A percentile compares a stretch with the other conserved stretches of the same genome.
phyloP scores from a whole-genome alignment of 352 stramenopile genomes.

The Globisporangium acanthophoron region DNA sequence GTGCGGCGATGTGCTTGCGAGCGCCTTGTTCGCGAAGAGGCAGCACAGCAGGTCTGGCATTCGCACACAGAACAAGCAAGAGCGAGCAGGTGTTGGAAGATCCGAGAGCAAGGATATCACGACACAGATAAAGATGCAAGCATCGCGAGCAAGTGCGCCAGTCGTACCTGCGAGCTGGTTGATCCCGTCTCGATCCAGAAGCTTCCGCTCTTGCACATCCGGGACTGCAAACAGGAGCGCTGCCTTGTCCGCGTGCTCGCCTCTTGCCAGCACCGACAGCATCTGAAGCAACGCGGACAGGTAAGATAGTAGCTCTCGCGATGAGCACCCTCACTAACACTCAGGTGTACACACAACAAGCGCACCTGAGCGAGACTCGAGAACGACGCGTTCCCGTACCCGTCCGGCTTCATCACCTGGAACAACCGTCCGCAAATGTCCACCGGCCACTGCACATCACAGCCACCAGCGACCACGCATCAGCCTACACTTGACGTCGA shows the following conservation, averaged over 20 bases:
- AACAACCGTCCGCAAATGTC: constrained; percentile 38
- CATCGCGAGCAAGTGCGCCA: background rate
- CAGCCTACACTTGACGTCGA: too few relatives aligned
- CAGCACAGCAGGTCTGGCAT: constrained; percentile 40
- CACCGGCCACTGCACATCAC: constrained; percentile 31
- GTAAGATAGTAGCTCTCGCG: background rate
- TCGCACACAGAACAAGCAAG: background rate
- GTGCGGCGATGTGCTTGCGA: constrained; percentile 8
- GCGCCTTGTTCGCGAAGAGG: constrained; percentile 37
- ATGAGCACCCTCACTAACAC: background rate
- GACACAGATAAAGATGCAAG: too few relatives aligned
- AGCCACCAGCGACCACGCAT: background rate
- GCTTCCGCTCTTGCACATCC: constrained; percentile 21
- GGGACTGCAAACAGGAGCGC: constrained; percentile 43
- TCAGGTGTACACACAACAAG: background rate
- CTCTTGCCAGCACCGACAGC: constrained; percentile 37
- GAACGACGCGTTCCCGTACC: constrained; percentile 60
- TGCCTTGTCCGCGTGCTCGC: constrained; percentile 41
- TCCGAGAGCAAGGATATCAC: too few relatives aligned
- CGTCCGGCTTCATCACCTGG: constrained; percentile 42
- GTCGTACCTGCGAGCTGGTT: constrained; percentile 40
- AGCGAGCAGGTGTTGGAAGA: background rate
- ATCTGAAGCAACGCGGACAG: constrained; percentile 15
- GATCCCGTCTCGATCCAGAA: constrained; percentile 31
- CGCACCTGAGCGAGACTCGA: constrained; percentile 53